phyloP scores from a whole-genome alignment of 164 flowering plant species.

The Vitis rupestris region DNA sequence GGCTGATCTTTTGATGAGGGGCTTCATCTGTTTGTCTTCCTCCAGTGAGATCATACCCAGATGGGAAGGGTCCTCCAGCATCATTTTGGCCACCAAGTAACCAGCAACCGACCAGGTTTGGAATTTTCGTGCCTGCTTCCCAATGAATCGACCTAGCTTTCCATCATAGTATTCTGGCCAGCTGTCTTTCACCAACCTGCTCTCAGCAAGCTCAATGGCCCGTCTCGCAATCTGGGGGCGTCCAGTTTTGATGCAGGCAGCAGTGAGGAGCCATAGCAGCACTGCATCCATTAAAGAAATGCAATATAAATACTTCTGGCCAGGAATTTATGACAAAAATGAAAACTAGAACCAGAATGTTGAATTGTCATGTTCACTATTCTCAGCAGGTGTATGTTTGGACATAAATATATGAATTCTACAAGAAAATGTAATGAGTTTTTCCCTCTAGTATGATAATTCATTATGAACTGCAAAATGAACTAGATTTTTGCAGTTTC shows the following conservation, averaged over 20 bases:
- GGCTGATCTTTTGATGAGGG: constrained; percentile 43
- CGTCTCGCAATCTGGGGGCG: constrained; percentile 61
- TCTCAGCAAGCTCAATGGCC: constrained; percentile 51
- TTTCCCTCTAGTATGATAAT: too few species aligned
- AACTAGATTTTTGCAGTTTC: too few species aligned
- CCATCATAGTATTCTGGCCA: constrained; percentile 77
- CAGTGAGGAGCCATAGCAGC: constrained; percentile 61
- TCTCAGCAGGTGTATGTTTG: too few species aligned
- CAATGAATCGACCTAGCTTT: constrained; percentile 53
- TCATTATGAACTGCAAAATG: too few species aligned
- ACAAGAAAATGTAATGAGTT: too few species aligned
- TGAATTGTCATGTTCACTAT: too few species aligned
- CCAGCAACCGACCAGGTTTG: constrained; percentile 74
- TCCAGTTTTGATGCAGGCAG: constrained; percentile 62
- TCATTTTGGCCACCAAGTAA: constrained; percentile 61
- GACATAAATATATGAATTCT: too few species aligned
- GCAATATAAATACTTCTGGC: too few species aligned
- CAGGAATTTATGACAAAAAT: too few species aligned
- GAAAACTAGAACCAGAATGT: too few species aligned
- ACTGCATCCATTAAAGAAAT: constrained; percentile 28
- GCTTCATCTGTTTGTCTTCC: constrained; percentile 54
- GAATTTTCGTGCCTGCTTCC: constrained; percentile 53
- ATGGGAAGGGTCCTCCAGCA: constrained; percentile 67
- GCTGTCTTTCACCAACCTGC: constrained; percentile 42
- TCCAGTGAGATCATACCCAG: constrained; percentile 54